Base-by-base conservation (phyloP, 2,329 filamentous ascomycete species). In the Domatiomyces catenatus region DNA sequence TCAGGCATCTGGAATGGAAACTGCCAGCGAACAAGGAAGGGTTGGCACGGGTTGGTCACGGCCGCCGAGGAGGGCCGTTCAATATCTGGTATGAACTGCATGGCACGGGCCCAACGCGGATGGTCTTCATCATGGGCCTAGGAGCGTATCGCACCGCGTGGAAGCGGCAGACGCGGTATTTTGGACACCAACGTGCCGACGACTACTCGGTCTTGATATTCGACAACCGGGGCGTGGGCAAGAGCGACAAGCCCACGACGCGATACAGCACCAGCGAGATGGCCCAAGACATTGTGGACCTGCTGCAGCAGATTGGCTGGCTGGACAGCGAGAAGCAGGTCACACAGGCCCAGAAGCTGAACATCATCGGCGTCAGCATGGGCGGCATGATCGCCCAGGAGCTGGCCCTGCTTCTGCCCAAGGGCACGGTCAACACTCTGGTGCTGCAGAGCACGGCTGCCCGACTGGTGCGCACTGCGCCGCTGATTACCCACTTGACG, bases 321-420 rank as follows among this genome's bases (percentile, higher is more conserved):
- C 79, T 65, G 26, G 17, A 46, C 32, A 2, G n/a, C 51, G 44
- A 61, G 45, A 53, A 58, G 10, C 52, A 61, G 17, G 59, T 71
- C 59, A 22, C 47, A 2, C 48, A 50, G 5, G 51, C 47, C 36
- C 68, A 73, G 70, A 63, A 77, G 48, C 58, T 83, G 12, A 80
- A 94, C 68, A 64, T 93, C 48, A 72, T 84, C 32, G 88, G 87
- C 50, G 80, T 90, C 56, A 86, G 82, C 52, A 84, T 94, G 76
- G 87, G 87, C 56, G 87, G 88, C 61, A 94, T 94, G 88, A 90
- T 94, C 60, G 79, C 85, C 2, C 88, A 94, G 66, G 88, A 94
- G 68, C 62, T 94, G 3, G 76, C 50, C 5, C 59, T 62, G 52
- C 54, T 64, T 3, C 60, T 64, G 36, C 62, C 63, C 2, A 8